Base-by-base conservation (phyloP, 495 filamentous ascomycete species). In the Talaromyces stipitatus region DNA sequence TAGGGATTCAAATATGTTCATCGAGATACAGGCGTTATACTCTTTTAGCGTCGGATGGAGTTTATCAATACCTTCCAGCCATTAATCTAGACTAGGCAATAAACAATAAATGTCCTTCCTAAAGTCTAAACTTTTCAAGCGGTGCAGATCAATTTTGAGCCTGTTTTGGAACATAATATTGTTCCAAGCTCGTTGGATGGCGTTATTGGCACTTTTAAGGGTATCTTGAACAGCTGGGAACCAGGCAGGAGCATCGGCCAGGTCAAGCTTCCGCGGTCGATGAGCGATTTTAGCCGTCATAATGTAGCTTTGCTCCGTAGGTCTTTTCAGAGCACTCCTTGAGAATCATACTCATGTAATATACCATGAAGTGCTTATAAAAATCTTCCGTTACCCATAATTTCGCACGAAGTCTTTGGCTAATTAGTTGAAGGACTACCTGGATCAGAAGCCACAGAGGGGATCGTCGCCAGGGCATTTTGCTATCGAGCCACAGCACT, bases 321-420 rank as follows among this genome's bases (percentile, higher is more conserved):
- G 4, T 56, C 24, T 23, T 50, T n/a, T 26, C 24, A 47, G 16
- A 22, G 0, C 68, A 69, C 23, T 51, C 12, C 0, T 71, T 26
- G 0, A 86, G 60, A 8, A 87, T 38, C 1, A 50, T 20, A 16
- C 59, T 41, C 63, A 81, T 72, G 61, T 83, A 68, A 51, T 70
- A 82, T 0, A 82, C 38, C 71, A 85, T 81, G 55, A 84, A 77
- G 0, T 63, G 46, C 53, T 89, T 89, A 67, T 86, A 87, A 0
- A 66, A 55, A n/a, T 59, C 55, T 6, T 58, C 28, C 6, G 28
- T 8, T 22, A 46, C 8, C 43, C n/a, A n/a, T 28, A 20, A 14
- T 3, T 23, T 0, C 2, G 12, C 22, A 51, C 4, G 33, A 26
- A 7, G 50, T 53, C 64, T 60, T 10, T 1, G 29, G 24, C 62